A percentile compares a stretch with the other conserved stretches of the same genome.
These are phyloP conservation scores for Leishmania guyanensis DNA, from an alignment of 208 protist species.

Conservation along the genomic window DNA sequence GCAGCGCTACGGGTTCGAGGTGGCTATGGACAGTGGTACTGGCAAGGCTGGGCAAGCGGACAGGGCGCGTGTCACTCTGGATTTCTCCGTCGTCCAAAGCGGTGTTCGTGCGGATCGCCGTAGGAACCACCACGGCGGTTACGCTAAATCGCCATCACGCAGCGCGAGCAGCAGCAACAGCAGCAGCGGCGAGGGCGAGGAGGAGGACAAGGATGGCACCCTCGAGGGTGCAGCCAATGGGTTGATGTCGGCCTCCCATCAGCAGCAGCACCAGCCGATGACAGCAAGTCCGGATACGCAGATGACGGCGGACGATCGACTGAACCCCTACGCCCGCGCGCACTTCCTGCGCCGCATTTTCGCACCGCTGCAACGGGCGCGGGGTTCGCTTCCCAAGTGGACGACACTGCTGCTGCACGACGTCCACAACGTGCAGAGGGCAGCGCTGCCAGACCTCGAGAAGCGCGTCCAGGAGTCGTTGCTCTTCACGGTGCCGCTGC, in stretches of 20 bases:
- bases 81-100: slow-evolving; percentile 34
- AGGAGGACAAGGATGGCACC: neutral
- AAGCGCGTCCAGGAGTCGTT: slow-evolving; percentile 29
- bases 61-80: slow-evolving; percentile 27
- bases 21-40: slow-evolving; percentile 6
- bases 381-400: slow-evolving; percentile 48
- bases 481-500: slow-evolving; percentile 65
- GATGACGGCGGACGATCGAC: slow-evolving; percentile 36
- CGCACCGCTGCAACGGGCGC: slow-evolving; percentile 52
- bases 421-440: slow-evolving; percentile 47
- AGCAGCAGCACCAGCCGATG: neutral
- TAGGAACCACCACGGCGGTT: neutral
- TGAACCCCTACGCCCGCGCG: slow-evolving; percentile 49
- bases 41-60: neutral
- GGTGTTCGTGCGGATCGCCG: neutral
- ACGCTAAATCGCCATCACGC: neutral
- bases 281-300: neutral
- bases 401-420: slow-evolving; percentile 58
- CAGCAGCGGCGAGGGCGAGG: neutral
- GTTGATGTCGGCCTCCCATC: neutral
- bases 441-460: slow-evolving; percentile 53
- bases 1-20: slow-evolving; percentile 49
- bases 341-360: slow-evolving; percentile 75
- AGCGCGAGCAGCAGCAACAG: neutral
- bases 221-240: neutral